These are phyloP conservation scores for Gracilaria vermiculophylla DNA, from an alignment of 23 red algal genomes.

Conservation along the genomic window DNA sequence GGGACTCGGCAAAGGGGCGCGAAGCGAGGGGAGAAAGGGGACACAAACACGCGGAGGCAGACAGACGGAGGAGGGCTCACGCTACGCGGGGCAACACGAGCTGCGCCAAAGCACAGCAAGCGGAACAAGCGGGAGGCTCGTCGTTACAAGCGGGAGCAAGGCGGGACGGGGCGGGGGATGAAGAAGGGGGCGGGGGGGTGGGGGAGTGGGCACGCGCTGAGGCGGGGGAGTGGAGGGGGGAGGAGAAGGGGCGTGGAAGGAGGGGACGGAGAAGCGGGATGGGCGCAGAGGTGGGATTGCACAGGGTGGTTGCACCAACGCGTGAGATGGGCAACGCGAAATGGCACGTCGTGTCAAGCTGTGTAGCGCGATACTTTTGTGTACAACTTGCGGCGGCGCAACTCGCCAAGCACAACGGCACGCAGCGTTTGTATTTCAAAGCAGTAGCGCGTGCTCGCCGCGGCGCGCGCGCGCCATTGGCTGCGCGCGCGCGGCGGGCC, in stretches of 20 bases:
- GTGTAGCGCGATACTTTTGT: slow-evolving; percentile 19
- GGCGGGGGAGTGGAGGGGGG: too few relatives aligned
- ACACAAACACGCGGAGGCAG: neutral
- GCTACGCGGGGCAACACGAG: too few relatives aligned
- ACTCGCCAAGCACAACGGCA: neutral
- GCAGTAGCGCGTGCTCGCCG: neutral
- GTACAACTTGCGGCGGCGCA: slow-evolving; percentile 37
- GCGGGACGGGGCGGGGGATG: neutral
- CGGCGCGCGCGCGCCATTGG: neutral
- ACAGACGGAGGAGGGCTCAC: neutral
- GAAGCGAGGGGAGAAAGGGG: neutral
- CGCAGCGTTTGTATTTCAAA: neutral
- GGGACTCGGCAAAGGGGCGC: too few relatives aligned
- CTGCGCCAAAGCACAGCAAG: too few relatives aligned
- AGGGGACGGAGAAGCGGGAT: neutral
- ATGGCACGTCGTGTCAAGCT: slow-evolving; percentile 24
- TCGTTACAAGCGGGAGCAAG: neutral
- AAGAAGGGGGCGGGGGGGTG: neutral
- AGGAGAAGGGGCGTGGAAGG: neutral
- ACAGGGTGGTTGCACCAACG: slow-evolving; percentile 12
- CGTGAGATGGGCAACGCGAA: slow-evolving; percentile 22
- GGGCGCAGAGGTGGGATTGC: neutral
- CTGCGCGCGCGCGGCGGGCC: neutral
- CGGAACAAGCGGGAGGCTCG: too few relatives aligned
- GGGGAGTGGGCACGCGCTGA: too few relatives aligned